Base-by-base conservation (phyloP, 1,284 basidiomycete species). In the Malassezia obtusa region DNA sequence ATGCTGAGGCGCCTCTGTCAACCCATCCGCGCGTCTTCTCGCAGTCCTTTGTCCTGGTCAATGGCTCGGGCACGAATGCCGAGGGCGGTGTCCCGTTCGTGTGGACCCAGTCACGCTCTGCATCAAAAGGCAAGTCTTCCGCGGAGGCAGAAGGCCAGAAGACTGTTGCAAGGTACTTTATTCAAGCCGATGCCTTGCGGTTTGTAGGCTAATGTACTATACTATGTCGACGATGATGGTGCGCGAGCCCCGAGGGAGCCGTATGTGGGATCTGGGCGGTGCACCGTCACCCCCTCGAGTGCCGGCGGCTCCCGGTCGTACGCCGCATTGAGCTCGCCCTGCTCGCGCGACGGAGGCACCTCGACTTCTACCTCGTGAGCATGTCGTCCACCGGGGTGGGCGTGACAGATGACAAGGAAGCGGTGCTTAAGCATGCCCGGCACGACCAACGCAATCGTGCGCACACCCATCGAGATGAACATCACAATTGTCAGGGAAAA, bases 1-100 rank as follows among this genome's bases (percentile, higher is more conserved):
- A 66, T 24, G 58, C 64, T 9, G 59, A 62, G 38, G 62, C 67
- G 14, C 68, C 68, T 12, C 54, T 69, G 19, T 49, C 60, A 4
- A 57, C 60, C 10, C 63, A 64, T 22, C 67, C 67, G 0, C 45
- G 65, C 10, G 63, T 63, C 0, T 71, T 69, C 37, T 53, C 51
- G 7, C 68, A 71, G 47, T 68, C 62, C 28, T 71, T 69, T 50
- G 59, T 69, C 7, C 55, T 71, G 3, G 60, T 68, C 11, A 58
- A 63, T 37, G 54, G 52, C 15, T 47, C 47, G 19, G 52, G 40
- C 19, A 37, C 39, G 11, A 44, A 43, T 22, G 40, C 53, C 10
- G 59, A 64, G 9, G 58, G 55, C 43, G 51, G 52, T 14, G 44
- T 50, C 30, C 46, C 51, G 17, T 57, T 52, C n/a, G 50, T 51